Evolutionary conservation across 2,329 filamentous ascomycete genomes (phyloP).

Genomic region (Monosporascus sp.): DNA sequence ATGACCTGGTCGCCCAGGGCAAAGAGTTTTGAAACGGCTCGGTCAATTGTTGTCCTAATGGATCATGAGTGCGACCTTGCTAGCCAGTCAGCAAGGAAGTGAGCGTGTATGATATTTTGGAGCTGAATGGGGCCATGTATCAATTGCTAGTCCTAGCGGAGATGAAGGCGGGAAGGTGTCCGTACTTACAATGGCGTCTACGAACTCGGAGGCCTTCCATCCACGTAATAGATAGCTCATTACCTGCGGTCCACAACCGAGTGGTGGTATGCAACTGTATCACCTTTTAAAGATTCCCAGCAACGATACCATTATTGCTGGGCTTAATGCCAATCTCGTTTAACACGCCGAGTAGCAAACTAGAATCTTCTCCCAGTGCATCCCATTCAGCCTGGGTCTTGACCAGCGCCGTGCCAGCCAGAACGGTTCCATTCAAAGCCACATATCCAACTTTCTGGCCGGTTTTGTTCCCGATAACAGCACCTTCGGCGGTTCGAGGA

Average conservation of each 20-base stretch:
- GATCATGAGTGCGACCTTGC: not conserved
- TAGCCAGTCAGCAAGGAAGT: not conserved
- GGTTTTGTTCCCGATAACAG: constrained; percentile 16
- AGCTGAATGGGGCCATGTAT: constrained; percentile 9
- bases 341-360: constrained; percentile 34
- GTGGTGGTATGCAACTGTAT: no score
- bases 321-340: constrained; percentile 33
- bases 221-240: constrained; percentile 2
- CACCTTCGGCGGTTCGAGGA: constrained; percentile 49
- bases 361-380: constrained; percentile 37
- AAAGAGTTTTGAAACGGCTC: constrained; percentile 2
- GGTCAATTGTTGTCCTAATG: not conserved
- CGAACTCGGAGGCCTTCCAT: not conserved
- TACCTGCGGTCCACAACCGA: no score
- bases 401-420: constrained; percentile 59
- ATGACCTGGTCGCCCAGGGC: constrained; percentile 33
- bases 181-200: constrained; percentile 18
- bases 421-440: constrained; percentile 55
- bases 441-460: constrained; percentile 35
- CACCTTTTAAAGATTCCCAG: no score
- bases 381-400: constrained; percentile 56
- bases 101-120: constrained; percentile 9
- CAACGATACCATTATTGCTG: not conserved
- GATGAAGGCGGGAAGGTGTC: constrained; percentile 8
- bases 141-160: constrained; percentile 2